Evolutionary conservation across 345 rosid genomes (phyloP).

Genomic region (Hirschfeldia incana): DNA sequence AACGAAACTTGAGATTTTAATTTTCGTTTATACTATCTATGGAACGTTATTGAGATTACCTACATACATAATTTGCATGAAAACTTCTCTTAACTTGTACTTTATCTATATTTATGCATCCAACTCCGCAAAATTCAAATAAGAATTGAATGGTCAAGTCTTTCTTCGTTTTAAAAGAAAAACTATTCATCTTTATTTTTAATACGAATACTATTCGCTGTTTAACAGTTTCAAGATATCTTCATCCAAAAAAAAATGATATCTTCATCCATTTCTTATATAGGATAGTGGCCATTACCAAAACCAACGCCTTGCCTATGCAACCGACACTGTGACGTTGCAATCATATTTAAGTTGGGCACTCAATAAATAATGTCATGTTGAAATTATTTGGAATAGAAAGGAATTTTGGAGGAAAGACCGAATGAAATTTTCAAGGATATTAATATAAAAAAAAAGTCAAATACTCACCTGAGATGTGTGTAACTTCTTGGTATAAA

Average conservation of each 20-base stretch:
- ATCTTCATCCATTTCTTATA: not conserved
- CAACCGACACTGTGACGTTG: not conserved
- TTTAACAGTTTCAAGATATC: not conserved
- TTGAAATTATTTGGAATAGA: not conserved
- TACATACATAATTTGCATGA: not conserved
- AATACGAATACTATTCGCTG: not conserved
- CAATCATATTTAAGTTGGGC: not conserved
- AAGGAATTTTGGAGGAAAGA: slow-evolving; percentile 8
- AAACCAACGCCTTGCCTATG: not conserved
- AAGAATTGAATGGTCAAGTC: slow-evolving; percentile 31
- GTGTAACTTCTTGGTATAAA: no score
- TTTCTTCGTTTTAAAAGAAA: not conserved
- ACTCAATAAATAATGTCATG: not conserved
- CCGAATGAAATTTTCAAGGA: no score
- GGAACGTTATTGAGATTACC: not conserved
- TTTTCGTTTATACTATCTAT: no score
- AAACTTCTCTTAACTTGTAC: slow-evolving; percentile 13
- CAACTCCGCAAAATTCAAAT: not conserved
- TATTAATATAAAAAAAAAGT: no score
- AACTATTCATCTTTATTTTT: no score
- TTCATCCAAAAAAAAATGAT: no score
- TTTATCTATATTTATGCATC: not conserved
- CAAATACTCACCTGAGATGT: no score
- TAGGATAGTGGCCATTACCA: slow-evolving; percentile 11
- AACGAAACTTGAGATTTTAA: no score